Evolutionary conservation across 1,139 yeast genomes (phyloP).

Genomic region (Candida sp.): DNA sequence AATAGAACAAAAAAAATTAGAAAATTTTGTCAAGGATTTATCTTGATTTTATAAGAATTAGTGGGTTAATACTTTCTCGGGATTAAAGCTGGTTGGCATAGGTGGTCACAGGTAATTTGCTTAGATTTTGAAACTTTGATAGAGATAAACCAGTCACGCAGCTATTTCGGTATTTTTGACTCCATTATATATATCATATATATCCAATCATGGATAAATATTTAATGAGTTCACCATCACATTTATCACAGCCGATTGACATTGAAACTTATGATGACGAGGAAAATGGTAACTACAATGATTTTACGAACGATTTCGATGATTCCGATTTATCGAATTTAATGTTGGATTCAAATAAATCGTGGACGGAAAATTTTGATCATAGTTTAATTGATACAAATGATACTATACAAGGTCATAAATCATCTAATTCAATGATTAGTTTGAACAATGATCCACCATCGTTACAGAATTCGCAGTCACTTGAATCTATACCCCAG

Average conservation of each 20-base stretch:
- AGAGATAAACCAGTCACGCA: background rate
- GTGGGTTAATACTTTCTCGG: background rate
- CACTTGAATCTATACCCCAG: conserved; percentile 41
- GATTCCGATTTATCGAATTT: conserved; percentile 3
- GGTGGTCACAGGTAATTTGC: background rate
- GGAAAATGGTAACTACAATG: conserved; percentile 4
- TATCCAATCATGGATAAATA: conserved; percentile 35
- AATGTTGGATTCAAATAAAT: background rate
- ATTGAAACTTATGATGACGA: conserved; percentile 13
- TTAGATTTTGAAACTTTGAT: background rate
- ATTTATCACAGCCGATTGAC: conserved; percentile 29
- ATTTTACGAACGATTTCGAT: conserved; percentile 2
- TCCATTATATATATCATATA: background rate
- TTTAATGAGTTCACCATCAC: conserved; percentile 44
- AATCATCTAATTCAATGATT: conserved; percentile 4
- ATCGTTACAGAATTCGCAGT: conserved; percentile 36
- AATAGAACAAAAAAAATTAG: background rate
- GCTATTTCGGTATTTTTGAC: background rate
- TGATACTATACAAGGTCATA: conserved; percentile 5
- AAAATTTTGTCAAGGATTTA: background rate
- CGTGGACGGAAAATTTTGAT: conserved; percentile 1
- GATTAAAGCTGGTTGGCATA: background rate
- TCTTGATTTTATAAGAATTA: no score
- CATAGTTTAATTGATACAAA: background rate
- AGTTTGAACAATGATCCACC: conserved; percentile 18